Evolutionary conservation across 768 basidiomycete species (phyloP).

Genomic region (Suillus discolor): DNA sequence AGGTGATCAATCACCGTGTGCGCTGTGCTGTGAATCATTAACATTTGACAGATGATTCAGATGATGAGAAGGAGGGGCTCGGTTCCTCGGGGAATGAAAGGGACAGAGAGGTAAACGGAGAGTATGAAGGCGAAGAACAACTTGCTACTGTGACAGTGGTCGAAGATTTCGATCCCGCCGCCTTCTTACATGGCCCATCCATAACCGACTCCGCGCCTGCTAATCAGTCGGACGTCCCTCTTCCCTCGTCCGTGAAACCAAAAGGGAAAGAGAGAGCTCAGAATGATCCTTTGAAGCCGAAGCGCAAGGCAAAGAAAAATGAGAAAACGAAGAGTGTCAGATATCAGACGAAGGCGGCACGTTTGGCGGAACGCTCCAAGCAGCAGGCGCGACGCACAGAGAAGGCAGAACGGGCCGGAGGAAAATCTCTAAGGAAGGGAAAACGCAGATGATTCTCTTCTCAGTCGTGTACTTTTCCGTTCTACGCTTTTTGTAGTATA

Average conservation of each 20-base stretch:
- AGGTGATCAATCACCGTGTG: constrained; percentile 36
- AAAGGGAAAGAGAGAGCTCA: constrained; percentile 21
- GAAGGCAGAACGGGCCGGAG: constrained; percentile 74
- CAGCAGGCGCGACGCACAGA: constrained; percentile 66
- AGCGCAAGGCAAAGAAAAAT: constrained; percentile 31
- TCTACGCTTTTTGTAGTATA: not conserved
- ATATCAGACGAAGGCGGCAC: constrained; percentile 72
- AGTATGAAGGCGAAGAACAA: constrained; percentile 83
- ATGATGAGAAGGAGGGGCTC: constrained; percentile 49
- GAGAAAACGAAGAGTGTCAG: constrained; percentile 47
- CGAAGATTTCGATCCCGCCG: constrained; percentile 85
- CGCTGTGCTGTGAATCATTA: constrained; percentile 7
- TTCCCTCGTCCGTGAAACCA: constrained; percentile 8
- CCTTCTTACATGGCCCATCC: constrained; percentile 53
- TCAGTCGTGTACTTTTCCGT: not conserved
- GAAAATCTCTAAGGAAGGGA: constrained; percentile 52
- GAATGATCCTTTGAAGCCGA: constrained; percentile 15
- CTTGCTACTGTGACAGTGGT: constrained; percentile 89
- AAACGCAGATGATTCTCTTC: constrained; percentile 17
- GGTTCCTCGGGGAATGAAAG: constrained; percentile 41
- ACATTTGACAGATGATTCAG: constrained; percentile 18
- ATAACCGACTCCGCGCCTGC: constrained; percentile 6
- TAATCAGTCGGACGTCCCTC: not conserved
- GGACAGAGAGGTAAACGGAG: constrained; percentile 53
- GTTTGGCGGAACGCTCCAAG: constrained; percentile 61